A percentile compares a stretch with the other conserved stretches of the same genome.
phyloP scores from a whole-genome alignment of 768 basidiomycete species.

The Kwoniella newhampshirensis region DNA sequence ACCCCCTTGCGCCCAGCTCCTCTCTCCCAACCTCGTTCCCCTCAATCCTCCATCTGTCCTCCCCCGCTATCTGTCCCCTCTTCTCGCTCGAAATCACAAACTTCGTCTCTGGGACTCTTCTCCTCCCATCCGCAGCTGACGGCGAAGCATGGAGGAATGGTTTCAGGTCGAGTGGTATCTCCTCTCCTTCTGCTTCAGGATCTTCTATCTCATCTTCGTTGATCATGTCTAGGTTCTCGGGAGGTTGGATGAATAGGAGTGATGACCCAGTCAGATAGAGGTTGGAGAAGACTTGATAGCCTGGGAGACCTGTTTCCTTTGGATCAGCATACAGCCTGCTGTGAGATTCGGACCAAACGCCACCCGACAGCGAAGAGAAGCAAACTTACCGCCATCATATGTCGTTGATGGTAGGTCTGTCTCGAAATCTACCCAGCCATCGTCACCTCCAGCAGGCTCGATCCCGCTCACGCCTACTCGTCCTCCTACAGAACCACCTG shows the following conservation, averaged over 20 bases:
- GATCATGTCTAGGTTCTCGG: constrained; percentile 1
- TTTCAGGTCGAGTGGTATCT: neutral
- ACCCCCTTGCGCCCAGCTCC: constrained; percentile 34
- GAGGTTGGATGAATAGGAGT: constrained; percentile 21
- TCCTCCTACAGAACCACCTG: neutral
- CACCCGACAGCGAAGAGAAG: neutral
- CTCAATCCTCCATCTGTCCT: constrained; percentile 37
- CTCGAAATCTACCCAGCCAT: constrained; percentile 30
- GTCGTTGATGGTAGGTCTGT: constrained; percentile 18
- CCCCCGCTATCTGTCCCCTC: constrained; percentile 25
- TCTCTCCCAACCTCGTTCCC: constrained; percentile 23
- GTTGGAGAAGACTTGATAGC: constrained; percentile 37
- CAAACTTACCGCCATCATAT: constrained; percentile 36
- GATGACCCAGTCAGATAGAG: constrained; percentile 26
- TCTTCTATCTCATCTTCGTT: neutral
- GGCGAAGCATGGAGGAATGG: neutral
- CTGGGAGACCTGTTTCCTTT: constrained; percentile 20
- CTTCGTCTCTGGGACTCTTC: constrained; percentile 11
- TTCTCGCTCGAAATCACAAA: constrained; percentile 15
- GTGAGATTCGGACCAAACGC: no score
- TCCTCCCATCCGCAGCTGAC: constrained; percentile 19
- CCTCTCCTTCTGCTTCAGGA: neutral
- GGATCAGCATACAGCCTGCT: no score
- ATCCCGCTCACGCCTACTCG: neutral
- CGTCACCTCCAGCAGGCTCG: constrained; percentile 11